A percentile compares a stretch with the other conserved stretches of the same genome.
phyloP scores from a whole-genome alignment of 345 rosid species.

The Boechera stricta region DNA sequence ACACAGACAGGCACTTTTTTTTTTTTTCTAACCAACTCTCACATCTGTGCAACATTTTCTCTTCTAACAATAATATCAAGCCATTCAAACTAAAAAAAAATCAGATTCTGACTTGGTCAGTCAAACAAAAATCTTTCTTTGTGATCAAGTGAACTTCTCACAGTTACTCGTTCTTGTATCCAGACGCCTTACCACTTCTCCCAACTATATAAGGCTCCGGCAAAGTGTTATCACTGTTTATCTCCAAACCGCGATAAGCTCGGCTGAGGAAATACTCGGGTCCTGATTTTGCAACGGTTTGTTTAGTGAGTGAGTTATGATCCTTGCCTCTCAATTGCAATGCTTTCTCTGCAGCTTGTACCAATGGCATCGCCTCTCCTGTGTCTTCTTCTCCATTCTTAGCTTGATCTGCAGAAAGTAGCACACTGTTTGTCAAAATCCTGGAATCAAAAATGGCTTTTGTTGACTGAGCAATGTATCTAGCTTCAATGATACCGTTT shows the following conservation, averaged over 20 bases:
- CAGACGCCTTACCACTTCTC: slow-evolving; percentile 79
- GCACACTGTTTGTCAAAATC: slow-evolving; percentile 20
- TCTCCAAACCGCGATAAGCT: slow-evolving; percentile 80
- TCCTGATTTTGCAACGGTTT: slow-evolving; percentile 75
- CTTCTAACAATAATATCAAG: background rate
- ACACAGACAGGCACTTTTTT: background rate
- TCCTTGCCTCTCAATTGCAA: slow-evolving; percentile 61
- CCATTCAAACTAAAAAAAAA: background rate
- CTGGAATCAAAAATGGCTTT: background rate
- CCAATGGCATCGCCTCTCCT: slow-evolving; percentile 67
- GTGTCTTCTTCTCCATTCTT: slow-evolving; percentile 45
- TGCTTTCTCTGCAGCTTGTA: slow-evolving; percentile 63
- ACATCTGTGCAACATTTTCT: background rate
- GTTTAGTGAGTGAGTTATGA: slow-evolving; percentile 52
- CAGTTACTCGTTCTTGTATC: slow-evolving; percentile 59
- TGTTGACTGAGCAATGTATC: slow-evolving; percentile 3
- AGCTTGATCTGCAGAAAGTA: slow-evolving; percentile 40
- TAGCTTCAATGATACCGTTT: slow-evolving; percentile 23
- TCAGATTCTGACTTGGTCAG: background rate
- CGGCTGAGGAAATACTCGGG: slow-evolving; percentile 69
- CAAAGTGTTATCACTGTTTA: slow-evolving; percentile 48
- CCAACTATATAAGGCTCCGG: slow-evolving; percentile 70
- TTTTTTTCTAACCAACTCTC: background rate
- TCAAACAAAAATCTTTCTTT: background rate
- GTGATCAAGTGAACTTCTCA: background rate